A percentile compares a stretch with the other conserved stretches of the same genome.
Evolutionary conservation across 805 yeast genomes (phyloP).

Genomic region (Ogataea angusta): DNA sequence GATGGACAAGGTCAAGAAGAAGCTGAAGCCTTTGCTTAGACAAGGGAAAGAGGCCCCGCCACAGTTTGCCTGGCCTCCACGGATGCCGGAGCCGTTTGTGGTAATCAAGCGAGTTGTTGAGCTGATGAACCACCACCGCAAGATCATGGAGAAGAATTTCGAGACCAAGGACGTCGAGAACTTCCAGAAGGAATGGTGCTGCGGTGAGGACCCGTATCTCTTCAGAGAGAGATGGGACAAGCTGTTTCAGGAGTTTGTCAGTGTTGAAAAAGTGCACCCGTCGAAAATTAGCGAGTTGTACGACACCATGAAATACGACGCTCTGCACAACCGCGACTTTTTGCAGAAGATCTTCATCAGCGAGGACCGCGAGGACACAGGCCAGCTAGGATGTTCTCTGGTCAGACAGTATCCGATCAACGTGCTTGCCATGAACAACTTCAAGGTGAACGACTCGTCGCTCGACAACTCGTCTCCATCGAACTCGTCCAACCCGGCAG

Average conservation of each 20-base stretch:
- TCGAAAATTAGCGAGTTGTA: constrained; percentile 93
- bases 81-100: constrained; percentile 94
- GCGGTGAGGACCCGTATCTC: constrained; percentile 88
- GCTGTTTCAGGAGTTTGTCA: constrained; percentile 83
- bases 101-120: constrained; percentile 94
- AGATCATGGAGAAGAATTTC: constrained; percentile 79
- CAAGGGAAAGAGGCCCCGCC: constrained; percentile 97
- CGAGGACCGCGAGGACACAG: constrained; percentile 40
- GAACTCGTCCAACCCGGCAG: constrained; percentile 41
- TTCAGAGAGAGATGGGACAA: constrained; percentile 98
- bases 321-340: constrained; percentile 89
- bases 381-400: constrained; percentile 45
- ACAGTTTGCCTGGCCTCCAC: constrained; percentile 98
- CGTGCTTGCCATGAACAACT: constrained; percentile 71
- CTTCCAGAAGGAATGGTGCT: constrained; percentile 88
- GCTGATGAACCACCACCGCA: constrained; percentile 86
- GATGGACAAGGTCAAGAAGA: constrained; percentile 97
- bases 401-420: constrained; percentile 74
- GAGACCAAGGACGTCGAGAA: constrained; percentile 57
- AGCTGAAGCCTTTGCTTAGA: constrained; percentile 87
- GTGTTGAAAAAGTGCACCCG: constrained; percentile 96
- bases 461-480: constrained; percentile 24
- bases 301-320: constrained; percentile 98
- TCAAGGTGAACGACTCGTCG: constrained; percentile 50
- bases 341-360: constrained; percentile 79